A percentile compares a stretch with the other conserved stretches of the same genome.
Evolutionary conservation across 2,329 filamentous ascomycete species (phyloP).

Genomic region (Talaromyces albobiverticillius): DNA sequence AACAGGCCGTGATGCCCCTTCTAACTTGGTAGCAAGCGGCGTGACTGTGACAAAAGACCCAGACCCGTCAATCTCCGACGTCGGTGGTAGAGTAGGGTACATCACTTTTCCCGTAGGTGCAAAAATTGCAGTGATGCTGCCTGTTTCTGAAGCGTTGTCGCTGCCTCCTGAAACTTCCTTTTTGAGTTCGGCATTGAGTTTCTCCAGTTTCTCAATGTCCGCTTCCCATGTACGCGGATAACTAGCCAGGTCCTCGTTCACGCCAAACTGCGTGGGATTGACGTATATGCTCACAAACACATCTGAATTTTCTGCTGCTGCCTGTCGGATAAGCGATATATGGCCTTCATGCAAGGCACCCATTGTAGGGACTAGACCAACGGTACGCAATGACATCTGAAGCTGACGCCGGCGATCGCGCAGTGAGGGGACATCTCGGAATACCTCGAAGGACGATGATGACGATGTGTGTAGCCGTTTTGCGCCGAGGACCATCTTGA

Average conservation of each 20-base stretch:
- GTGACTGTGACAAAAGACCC: conserved; percentile 92
- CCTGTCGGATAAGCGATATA: conserved; percentile 77
- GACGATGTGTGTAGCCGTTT: conserved; percentile 18
- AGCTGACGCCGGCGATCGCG: conserved; percentile 68
- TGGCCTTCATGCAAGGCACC: conserved; percentile 94
- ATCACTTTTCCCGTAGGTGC: conserved; percentile 78
- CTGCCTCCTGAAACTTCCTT: conserved; percentile 4
- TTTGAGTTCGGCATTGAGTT: conserved; percentile 68
- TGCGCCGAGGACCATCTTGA: not conserved
- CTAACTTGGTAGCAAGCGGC: conserved; percentile 74
- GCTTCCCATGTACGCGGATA: conserved; percentile 88
- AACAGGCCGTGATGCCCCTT: conserved; percentile 81
- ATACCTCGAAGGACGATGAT: conserved; percentile 53
- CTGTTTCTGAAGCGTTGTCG: conserved; percentile 35
- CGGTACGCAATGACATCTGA: conserved; percentile 63
- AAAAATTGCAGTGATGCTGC: conserved; percentile 78
- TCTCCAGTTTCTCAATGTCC: conserved; percentile 66
- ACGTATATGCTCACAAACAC: conserved; percentile 92
- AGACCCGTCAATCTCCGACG: conserved; percentile 68
- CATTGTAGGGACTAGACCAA: conserved; percentile 95
- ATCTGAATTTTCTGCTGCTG: conserved; percentile 77
- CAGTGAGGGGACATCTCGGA: conserved; percentile 71
- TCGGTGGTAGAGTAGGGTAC: conserved; percentile 78
- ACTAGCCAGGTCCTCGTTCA: conserved; percentile 79
- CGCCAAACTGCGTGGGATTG: conserved; percentile 94